Conservation (phyloP, 2,329 filamentous ascomycete genomes). For the Nothomitra cinnamomea region DNA sequence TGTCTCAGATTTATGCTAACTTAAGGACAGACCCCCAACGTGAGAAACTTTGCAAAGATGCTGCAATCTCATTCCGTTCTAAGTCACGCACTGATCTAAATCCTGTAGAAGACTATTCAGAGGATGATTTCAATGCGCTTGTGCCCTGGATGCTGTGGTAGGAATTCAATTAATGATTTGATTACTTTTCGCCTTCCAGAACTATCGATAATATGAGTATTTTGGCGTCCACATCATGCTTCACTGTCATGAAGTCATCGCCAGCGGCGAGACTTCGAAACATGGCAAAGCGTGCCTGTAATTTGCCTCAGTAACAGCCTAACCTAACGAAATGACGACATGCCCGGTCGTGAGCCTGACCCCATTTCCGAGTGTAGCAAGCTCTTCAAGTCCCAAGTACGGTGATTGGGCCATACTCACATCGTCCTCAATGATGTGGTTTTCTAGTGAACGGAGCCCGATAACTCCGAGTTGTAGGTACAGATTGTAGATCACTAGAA, state of each 20-base stretch:
- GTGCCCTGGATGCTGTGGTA: not conserved
- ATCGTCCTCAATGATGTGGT: constrained; percentile 40
- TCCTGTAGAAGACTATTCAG: not conserved
- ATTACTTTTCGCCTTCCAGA: too few relatives aligned
- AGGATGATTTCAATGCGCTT: not conserved
- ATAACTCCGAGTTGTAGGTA: constrained; percentile 91
- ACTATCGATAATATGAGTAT: too few relatives aligned
- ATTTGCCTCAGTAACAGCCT: not conserved
- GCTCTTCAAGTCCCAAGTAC: not conserved
- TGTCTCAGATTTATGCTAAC: not conserved
- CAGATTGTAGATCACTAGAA: constrained; percentile 71
- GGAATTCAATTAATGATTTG: too few relatives aligned
- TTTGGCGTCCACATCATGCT: too few relatives aligned
- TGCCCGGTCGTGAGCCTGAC: constrained; percentile 59
- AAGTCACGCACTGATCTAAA: not conserved
- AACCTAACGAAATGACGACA: not conserved
- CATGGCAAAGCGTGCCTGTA: constrained; percentile 76
- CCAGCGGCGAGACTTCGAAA: constrained; percentile 70
- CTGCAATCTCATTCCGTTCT: not conserved
- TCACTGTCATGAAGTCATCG: constrained; percentile 71
- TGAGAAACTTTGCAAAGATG: not conserved
- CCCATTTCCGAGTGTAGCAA: constrained; percentile 53
- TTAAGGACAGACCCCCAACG: not conserved
- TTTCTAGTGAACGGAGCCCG: constrained; percentile 75
- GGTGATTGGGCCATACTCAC: not conserved